A percentile compares a stretch with the other conserved stretches of the same genome.
Conservation (phyloP, 2,329 filamentous ascomycete species). For the Penicillium sp. region DNA sequence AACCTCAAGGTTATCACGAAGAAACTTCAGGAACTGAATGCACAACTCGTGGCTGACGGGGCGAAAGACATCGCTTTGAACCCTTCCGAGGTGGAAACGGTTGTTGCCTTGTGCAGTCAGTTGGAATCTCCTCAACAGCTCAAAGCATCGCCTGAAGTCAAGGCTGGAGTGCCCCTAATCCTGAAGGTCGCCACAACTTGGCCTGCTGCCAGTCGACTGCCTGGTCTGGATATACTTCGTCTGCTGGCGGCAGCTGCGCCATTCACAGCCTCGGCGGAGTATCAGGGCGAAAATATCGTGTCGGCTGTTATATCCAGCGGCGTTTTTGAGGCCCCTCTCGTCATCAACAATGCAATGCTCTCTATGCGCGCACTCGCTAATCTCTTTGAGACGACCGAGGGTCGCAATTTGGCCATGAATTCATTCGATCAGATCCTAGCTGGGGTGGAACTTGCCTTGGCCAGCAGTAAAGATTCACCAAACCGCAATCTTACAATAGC, state of each 20-base stretch:
- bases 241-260: constrained; percentile 68
- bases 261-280: constrained; percentile 59
- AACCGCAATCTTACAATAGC: constrained; percentile 84
- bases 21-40: constrained; percentile 71
- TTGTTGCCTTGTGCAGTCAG: constrained; percentile 60
- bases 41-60: constrained; percentile 62
- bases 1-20: constrained; percentile 68
- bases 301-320: constrained; percentile 56
- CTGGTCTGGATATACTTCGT: constrained; percentile 83
- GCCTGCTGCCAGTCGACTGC: constrained; percentile 75
- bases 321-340: constrained; percentile 59
- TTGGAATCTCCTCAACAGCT: constrained; percentile 51
- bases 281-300: constrained; percentile 55
- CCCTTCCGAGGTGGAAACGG: constrained; percentile 61
- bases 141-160: constrained; percentile 48
- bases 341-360: constrained; percentile 84
- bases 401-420: constrained; percentile 60
- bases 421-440: constrained; percentile 59
- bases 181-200: constrained; percentile 72
- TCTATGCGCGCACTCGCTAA: constrained; percentile 77
- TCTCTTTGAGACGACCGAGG: constrained; percentile 70
- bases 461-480: constrained; percentile 46
- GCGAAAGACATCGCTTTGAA: constrained; percentile 72
- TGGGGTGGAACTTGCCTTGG: constrained; percentile 61
- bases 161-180: constrained; percentile 59